Evolutionary conservation across 2,329 filamentous ascomycete species (phyloP), one percentile per base, ranked within the genome.

Genomic region (Xylaria hypoxylon): DNA sequence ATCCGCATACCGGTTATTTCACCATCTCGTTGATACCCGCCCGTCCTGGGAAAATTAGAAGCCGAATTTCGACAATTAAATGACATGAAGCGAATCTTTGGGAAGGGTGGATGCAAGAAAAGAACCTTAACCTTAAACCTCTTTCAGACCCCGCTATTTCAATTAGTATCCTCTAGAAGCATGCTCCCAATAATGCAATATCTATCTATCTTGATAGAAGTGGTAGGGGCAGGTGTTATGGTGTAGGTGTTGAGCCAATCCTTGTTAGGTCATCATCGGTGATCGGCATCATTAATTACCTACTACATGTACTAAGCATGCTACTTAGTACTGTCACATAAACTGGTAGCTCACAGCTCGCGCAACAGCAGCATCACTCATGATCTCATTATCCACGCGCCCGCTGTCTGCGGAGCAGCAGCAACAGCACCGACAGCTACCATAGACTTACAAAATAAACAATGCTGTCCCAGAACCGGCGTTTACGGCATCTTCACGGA

Each of bases 401-500:
- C 68, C 64, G 74, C 74, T 74, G 73, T 73, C 72, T 69, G 71
- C 70, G 74, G 70, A 75, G 74, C 73, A 70, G 65, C 71, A 75
- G 69, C 68, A 74, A 70, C 73, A 74, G 65, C 68, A 72, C 17
- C 26, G 31, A 44, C 45, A 44, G 45, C 64, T 17, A 51, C 44
- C 31, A 26, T 26, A 53, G 50, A n/a, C 40, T 11, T 24, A 59
- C 11, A 33, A 19, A 44, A 51, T 31, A 40, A 40, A 75, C 65
- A 26, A 76, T 90, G 68, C 80, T 89, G 33, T 82, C 87, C 19
- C 86, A 96, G 85, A 97, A 97, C 78, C 92, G 94, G 77, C 94
- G 91, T 78, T 85, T 98, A 59, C 90, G 95, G 61, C 94, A 97
- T 82, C 86, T 97, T 4, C 90, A 92, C 74, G 93, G 93, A 71